Conservation (phyloP, 257 asterid genomes). For the Plectranthus barbatus region DNA sequence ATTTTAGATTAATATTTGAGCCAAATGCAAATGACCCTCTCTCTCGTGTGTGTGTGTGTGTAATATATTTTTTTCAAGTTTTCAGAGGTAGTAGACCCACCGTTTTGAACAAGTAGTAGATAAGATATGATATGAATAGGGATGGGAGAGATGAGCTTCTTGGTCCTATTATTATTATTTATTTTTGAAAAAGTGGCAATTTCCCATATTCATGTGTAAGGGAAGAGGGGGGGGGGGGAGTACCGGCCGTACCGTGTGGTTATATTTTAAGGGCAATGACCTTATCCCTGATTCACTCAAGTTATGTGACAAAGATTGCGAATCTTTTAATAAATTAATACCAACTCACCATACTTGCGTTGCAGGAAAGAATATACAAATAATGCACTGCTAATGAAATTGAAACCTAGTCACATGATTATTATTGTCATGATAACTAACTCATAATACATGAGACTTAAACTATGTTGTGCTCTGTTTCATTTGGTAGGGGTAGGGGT, state of each 20-base stretch:
- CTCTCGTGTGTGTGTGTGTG: conserved; percentile 13
- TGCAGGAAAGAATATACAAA: conserved; percentile 13
- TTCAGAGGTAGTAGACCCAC: conserved; percentile 34
- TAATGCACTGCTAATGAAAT: neutral
- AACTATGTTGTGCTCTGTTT: no score
- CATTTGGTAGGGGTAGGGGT: no score
- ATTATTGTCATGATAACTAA: no score
- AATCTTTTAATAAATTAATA: conserved; percentile 10
- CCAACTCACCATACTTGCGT: conserved; percentile 22
- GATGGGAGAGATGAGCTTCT: conserved; percentile 62
- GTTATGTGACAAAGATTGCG: conserved; percentile 21
- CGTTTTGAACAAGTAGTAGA: conserved; percentile 38
- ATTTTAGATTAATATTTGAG: conserved; percentile 15
- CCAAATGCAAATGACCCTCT: neutral
- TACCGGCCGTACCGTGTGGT: conserved; percentile 41
- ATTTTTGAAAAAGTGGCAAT: neutral
- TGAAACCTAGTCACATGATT: no score
- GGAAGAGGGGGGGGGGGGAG: conserved; percentile 26
- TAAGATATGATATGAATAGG: conserved; percentile 42
- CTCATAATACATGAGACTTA: no score
- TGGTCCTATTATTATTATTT: neutral
- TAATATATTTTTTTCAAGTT: conserved; percentile 31
- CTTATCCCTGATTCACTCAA: conserved; percentile 25
- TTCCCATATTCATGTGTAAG: conserved; percentile 9
- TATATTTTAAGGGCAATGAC: conserved; percentile 30